Evolutionary conservation across 164 flowering plant genomes (phyloP).

Genomic region (Umbilicus rupestris): DNA sequence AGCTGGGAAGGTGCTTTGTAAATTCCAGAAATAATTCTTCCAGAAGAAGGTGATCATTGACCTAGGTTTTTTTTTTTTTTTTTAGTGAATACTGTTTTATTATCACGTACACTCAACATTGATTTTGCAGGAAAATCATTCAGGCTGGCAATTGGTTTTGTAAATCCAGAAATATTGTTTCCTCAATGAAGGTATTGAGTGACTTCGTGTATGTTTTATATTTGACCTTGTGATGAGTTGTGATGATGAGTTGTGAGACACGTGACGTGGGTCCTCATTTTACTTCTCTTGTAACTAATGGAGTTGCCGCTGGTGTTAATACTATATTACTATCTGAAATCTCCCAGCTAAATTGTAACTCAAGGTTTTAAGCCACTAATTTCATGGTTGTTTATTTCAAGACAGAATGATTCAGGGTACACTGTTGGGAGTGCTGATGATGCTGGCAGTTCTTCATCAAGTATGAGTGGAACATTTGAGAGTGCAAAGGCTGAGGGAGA

Average conservation of each 20-base stretch:
- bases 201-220: neutral
- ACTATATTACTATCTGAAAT: neutral
- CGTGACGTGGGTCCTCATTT: neutral
- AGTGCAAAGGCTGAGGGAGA: conserved; percentile 18
- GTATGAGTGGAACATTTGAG: conserved; percentile 11
- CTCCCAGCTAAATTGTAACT: neutral
- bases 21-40: conserved; percentile 13
- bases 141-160: conserved; percentile 6
- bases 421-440: conserved; percentile 15
- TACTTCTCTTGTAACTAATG: neutral
- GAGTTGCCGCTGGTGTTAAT: neutral
- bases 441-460: conserved; percentile 15
- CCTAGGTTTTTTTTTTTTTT: neutral
- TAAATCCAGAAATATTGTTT: conserved; percentile 16
- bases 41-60: conserved; percentile 14
- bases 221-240: neutral
- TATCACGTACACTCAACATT: neutral
- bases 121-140: conserved; percentile 20
- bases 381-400: neutral
- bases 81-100: neutral
- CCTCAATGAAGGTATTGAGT: conserved; percentile 22
- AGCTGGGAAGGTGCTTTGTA: conserved; percentile 14
- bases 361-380: neutral
- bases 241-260: neutral
- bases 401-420: conserved; percentile 34